These are phyloP conservation scores for Odontarrhena argentea DNA, from an alignment of 345 rosid genomes.

Conservation along the genomic window DNA sequence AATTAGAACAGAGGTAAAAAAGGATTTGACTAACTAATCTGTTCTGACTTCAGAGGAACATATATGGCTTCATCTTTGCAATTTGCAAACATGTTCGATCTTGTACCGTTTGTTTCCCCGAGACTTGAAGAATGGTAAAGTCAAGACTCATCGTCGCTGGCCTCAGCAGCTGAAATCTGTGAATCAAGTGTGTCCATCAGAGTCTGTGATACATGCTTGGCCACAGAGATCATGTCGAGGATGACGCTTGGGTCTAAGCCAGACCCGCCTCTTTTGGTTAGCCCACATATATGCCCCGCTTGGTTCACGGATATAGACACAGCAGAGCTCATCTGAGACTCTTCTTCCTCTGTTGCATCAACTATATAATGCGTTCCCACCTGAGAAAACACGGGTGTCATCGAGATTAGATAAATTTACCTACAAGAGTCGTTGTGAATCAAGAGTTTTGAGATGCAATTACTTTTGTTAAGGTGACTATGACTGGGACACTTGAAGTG, in stretches of 20 bases:
- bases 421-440: neutral
- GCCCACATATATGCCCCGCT: slow-evolving; percentile 75
- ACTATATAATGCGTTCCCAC: slow-evolving; percentile 75
- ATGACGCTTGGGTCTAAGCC: slow-evolving; percentile 83
- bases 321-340: slow-evolving; percentile 95
- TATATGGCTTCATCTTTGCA: neutral
- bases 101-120: neutral
- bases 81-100: slow-evolving; percentile 12
- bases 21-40: slow-evolving; percentile 19
- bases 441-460: neutral
- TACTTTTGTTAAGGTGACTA: slow-evolving; percentile 84
- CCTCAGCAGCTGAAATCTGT: slow-evolving; percentile 80
- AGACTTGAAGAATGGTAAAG: neutral
- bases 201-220: slow-evolving; percentile 63
- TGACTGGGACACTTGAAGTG: slow-evolving; percentile 70
- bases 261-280: slow-evolving; percentile 76
- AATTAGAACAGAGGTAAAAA: slow-evolving; percentile 4
- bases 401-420: neutral
- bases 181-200: slow-evolving; percentile 70
- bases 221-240: slow-evolving; percentile 86
- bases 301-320: slow-evolving; percentile 73
- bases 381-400: slow-evolving; percentile 39
- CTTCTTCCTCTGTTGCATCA: slow-evolving; percentile 92
- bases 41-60: slow-evolving; percentile 7
- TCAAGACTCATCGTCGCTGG: slow-evolving; percentile 35